A percentile compares a stretch with the other conserved stretches of the same genome.
phyloP scores from a whole-genome alignment of 2,329 filamentous ascomycete genomes.

The Dothideomycetidae sp. region DNA sequence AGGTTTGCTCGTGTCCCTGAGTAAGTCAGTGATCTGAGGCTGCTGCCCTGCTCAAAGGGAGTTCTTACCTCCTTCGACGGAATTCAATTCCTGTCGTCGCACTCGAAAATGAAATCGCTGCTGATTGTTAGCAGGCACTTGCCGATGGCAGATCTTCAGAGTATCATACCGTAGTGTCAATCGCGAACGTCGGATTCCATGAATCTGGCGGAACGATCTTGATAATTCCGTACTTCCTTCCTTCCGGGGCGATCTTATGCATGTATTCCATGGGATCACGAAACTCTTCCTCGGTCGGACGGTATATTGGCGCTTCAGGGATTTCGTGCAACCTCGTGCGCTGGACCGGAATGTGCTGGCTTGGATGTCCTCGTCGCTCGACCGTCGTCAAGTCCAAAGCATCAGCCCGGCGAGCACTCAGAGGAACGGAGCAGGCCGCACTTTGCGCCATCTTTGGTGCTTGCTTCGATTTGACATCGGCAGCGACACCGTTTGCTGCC shows the following conservation, averaged over 20 bases:
- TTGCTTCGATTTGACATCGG: slow-evolving; percentile 6
- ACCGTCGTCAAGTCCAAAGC: slow-evolving; percentile 79
- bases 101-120: slow-evolving; percentile 96
- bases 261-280: slow-evolving; percentile 90
- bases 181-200: slow-evolving; percentile 91
- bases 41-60: neutral
- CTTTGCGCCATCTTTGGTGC: slow-evolving; percentile 11
- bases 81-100: slow-evolving; percentile 90
- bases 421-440: slow-evolving; percentile 34
- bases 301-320: slow-evolving; percentile 78
- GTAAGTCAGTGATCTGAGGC: slow-evolving; percentile 16
- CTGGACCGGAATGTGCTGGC: slow-evolving; percentile 42
- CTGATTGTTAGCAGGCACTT: slow-evolving; percentile 22
- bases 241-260: slow-evolving; percentile 77
- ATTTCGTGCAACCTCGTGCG: slow-evolving; percentile 70
- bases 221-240: slow-evolving; percentile 76
- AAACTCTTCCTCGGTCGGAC: slow-evolving; percentile 86
- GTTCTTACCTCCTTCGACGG: slow-evolving; percentile 77
- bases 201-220: slow-evolving; percentile 87
- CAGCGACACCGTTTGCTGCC: slow-evolving; percentile 4
- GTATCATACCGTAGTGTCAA: slow-evolving; percentile 84
- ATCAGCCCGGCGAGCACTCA: slow-evolving; percentile 49
- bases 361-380: slow-evolving; percentile 75
- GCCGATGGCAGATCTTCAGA: no score
- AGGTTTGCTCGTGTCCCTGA: slow-evolving; percentile 79